Evolutionary conservation across 1,284 basidiomycete genomes (phyloP).

Genomic region (Rhodotorula mucilaginosa): DNA sequence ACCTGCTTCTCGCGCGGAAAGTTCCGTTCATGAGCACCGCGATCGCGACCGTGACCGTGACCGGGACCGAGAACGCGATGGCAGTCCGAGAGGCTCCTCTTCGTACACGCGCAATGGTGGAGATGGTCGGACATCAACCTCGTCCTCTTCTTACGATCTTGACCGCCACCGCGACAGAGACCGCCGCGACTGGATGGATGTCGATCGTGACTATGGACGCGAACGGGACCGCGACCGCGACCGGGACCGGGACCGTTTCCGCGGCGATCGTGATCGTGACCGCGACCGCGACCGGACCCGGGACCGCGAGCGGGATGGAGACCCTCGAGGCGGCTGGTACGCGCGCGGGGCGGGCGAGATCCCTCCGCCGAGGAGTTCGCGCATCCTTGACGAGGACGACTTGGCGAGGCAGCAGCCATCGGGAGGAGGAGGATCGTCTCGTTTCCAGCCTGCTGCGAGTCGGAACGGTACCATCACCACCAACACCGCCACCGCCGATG

Average conservation of each 20-base stretch:
- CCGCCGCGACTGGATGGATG: not conserved
- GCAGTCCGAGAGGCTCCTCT: too few relatives aligned
- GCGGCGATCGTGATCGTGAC: not conserved
- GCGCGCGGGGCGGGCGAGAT: not conserved
- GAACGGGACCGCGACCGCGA: not conserved
- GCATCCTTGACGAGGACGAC: constrained; percentile 10
- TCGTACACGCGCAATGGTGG: not conserved
- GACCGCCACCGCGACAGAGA: not conserved
- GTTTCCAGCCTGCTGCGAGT: constrained; percentile 1
- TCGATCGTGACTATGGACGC: not conserved
- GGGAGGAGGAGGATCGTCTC: not conserved
- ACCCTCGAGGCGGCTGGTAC: constrained; percentile 1
- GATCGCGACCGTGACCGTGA: too few relatives aligned
- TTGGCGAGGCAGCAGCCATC: not conserved
- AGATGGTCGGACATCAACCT: too few relatives aligned
- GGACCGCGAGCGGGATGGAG: constrained; percentile 9
- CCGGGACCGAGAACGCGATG: too few relatives aligned
- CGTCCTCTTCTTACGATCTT: too few relatives aligned
- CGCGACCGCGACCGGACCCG: not conserved
- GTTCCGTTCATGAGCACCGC: too few relatives aligned
- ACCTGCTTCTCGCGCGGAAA: too few relatives aligned
- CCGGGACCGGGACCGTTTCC: not conserved
- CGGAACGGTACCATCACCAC: not conserved
- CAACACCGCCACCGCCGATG: not conserved
- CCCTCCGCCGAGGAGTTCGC: constrained; percentile 12